Evolutionary conservation across 441 rosid species (phyloP), one percentile per base, ranked within the genome.

Genomic region (Erodium chrysanthum): DNA sequence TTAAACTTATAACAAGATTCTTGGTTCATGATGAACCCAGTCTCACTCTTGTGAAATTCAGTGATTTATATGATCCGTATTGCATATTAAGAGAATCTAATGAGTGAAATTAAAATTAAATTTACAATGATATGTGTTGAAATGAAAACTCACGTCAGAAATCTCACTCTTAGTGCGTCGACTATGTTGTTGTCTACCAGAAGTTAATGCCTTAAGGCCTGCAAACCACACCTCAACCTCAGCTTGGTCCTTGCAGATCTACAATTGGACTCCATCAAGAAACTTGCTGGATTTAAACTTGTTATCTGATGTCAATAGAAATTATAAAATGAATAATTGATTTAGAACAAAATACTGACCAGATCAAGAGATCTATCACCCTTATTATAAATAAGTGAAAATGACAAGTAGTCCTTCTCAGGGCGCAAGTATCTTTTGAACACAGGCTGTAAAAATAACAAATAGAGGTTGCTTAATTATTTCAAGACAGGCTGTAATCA

Each of bases 161-260:
- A 84, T 82, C 74, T 93, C 98, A 80, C 98, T 93, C 76, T 89
- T 97, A 56, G 83, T 79, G 76, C 90, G 87, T 88, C 89, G 83
- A 73, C 77, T 93, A 66, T 86, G 78, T 27, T 84, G 87, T 77
- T 86, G 92, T 72, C 85, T 69, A 52, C 90, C 90, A 15, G 95
- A 85, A 78, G 91, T 80, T 69, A 93, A 81, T 73, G 97, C 86
- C 86, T 91, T 93, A 66, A 93, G 84, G 77, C 97, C 98, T 78
- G 89, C 86, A 85, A 93, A 89, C 98, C 97, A 93, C 69, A 84
- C 89, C 85, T 92, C 96, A 54, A 96, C 96, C 81, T 92, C 98
- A 78, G 87, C 96, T 83, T 92, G 90, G 77, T 92, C 96, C 79
- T 92, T 92, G 84, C 98, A 92, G 52, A 86, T 85, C 96, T 86